phyloP scores from a whole-genome alignment of 352 stramenopile genomes.

The Globisporangium spinosum region DNA sequence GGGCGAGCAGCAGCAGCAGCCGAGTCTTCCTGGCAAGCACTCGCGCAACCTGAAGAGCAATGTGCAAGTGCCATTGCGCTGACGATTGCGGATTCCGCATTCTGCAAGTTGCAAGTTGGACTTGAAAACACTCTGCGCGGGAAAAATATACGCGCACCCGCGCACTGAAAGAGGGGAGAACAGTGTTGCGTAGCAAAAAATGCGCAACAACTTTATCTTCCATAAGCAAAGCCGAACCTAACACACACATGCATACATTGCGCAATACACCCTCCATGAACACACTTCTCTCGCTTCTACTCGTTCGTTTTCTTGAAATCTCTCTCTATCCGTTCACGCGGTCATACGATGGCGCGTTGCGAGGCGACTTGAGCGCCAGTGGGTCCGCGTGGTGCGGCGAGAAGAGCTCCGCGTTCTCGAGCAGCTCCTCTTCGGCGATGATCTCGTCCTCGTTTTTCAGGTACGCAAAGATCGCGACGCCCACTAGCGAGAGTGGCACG shows the following conservation, averaged over 20 bases:
- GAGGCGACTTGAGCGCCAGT: conserved; percentile 32
- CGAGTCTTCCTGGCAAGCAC: background rate
- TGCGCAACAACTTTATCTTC: background rate
- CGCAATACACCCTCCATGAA: background rate
- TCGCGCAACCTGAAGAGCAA: background rate
- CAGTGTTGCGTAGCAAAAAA: background rate
- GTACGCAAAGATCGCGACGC: conserved; percentile 50
- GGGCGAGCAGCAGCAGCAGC: background rate
- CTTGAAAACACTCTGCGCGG: conserved; percentile 1
- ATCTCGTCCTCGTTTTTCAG: conserved; percentile 47
- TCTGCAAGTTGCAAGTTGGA: background rate
- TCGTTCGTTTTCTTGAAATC: background rate
- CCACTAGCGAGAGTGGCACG: conserved; percentile 58
- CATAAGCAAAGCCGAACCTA: background rate
- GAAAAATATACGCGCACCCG: background rate
- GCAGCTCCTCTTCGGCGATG: conserved; percentile 24
- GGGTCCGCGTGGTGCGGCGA: conserved; percentile 51
- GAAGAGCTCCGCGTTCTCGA: conserved; percentile 65
- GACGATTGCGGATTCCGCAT: background rate
- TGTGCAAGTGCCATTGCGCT: conserved; percentile 12
- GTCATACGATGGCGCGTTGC: conserved; percentile 22
- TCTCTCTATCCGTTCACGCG: conserved; percentile 23
- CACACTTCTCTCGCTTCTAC: background rate
- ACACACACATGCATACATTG: background rate
- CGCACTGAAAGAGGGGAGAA: background rate